Evolutionary conservation across 768 basidiomycete genomes (phyloP).

Genomic region (Dioszegia aurantiaca): DNA sequence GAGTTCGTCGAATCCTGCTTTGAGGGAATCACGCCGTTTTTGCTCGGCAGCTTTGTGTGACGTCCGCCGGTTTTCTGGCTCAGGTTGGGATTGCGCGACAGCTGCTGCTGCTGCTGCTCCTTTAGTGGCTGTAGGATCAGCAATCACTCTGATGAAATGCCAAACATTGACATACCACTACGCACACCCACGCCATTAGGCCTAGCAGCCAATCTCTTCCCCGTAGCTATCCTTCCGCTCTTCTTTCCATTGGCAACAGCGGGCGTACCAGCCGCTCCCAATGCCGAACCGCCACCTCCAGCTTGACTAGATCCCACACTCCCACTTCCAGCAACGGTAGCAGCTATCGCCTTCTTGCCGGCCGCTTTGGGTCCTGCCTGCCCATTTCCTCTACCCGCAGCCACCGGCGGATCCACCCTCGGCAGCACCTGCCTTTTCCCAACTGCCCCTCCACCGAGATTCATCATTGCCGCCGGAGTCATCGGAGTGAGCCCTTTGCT

Average conservation of each 20-base stretch:
- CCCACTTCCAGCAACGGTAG: conserved; percentile 34
- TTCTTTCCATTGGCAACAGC: conserved; percentile 8
- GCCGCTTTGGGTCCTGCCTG: not conserved
- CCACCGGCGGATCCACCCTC: not conserved
- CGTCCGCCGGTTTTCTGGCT: conserved; percentile 50
- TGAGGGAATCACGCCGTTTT: conserved; percentile 92
- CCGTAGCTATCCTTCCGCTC: conserved; percentile 20
- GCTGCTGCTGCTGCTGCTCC: conserved; percentile 54
- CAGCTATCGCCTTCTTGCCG: conserved; percentile 53
- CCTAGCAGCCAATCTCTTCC: conserved; percentile 38
- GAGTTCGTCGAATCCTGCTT: conserved; percentile 69
- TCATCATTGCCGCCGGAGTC: conserved; percentile 91
- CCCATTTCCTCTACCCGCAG: not conserved
- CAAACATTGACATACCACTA: conserved; percentile 27
- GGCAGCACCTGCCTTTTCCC: conserved; percentile 10
- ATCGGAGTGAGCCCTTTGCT: conserved; percentile 61
- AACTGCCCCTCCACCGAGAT: conserved; percentile 55
- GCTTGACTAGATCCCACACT: no score
- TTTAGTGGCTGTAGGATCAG: conserved; percentile 23
- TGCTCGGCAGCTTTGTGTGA: conserved; percentile 91
- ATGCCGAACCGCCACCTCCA: not conserved
- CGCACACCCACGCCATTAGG: conserved; percentile 29
- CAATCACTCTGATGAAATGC: not conserved
- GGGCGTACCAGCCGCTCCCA: conserved; percentile 7
- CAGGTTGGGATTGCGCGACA: conserved; percentile 43